Percentiles rank a stretch among this genome's conserved stretches.
phyloP scores from a whole-genome alignment of 1,284 basidiomycete genomes.

The Pseudozyma sp. region DNA sequence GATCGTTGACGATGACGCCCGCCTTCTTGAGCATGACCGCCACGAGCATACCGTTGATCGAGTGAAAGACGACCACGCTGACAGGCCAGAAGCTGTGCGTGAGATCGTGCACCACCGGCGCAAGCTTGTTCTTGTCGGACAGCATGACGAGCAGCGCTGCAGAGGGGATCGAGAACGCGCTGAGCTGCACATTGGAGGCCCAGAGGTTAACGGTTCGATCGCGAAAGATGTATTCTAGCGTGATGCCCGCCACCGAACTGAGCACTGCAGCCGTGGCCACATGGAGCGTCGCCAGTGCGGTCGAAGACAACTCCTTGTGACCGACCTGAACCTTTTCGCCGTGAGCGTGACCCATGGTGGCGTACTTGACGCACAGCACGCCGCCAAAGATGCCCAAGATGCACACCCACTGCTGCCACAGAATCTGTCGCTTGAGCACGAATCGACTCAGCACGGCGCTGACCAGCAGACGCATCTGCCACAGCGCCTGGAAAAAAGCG shows the following conservation, averaged over 20 bases:
- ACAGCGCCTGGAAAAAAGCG: conserved; percentile 30
- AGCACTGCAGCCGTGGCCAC: conserved; percentile 20
- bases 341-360: conserved; percentile 6
- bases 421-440: conserved; percentile 19
- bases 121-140: conserved; percentile 1
- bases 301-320: neutral
- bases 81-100: conserved; percentile 19
- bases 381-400: conserved; percentile 29
- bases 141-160: conserved; percentile 20
- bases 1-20: conserved; percentile 29
- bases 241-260: conserved; percentile 26
- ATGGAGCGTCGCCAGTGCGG: conserved; percentile 1
- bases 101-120: conserved; percentile 19
- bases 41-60: conserved; percentile 33
- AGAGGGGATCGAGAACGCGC: conserved; percentile 29
- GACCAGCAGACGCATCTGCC: conserved; percentile 35
- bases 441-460: conserved; percentile 24
- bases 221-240: conserved; percentile 40
- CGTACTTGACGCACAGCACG: conserved; percentile 28
- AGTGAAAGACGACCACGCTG: conserved; percentile 19
- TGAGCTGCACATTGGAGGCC: conserved; percentile 43
- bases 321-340: neutral
- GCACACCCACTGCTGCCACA: conserved; percentile 21
- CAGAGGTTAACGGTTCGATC: conserved; percentile 28
- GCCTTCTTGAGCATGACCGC: conserved; percentile 31